Percentiles rank a stretch among this genome's conserved stretches.
Conservation (phyloP, 73 alveolate species). For the Tetrahymena elliotti region DNA sequence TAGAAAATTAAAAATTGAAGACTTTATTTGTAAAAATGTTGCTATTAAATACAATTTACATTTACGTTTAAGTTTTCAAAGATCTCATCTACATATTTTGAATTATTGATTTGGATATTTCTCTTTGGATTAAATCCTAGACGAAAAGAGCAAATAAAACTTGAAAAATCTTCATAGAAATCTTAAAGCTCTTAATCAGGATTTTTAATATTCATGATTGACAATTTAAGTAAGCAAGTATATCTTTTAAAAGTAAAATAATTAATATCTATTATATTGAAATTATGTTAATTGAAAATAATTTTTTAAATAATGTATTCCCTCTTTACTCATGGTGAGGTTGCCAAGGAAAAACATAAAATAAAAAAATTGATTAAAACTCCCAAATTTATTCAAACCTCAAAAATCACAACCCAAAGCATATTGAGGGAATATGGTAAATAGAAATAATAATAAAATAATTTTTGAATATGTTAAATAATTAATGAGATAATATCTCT, state of each 20-base stretch:
- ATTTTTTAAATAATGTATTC: no score
- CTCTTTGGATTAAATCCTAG: background rate
- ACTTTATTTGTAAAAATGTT: background rate
- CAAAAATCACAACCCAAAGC: no score
- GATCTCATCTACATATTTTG: background rate
- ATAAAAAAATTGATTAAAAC: no score
- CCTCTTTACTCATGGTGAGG: no score
- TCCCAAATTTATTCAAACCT: no score
- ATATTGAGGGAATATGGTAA: no score
- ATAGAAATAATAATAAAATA: no score
- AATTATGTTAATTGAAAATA: no score
- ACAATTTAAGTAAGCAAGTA: background rate
- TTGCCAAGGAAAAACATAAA: no score
- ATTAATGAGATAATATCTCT: no score
- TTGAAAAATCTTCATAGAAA: background rate
- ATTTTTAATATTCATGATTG: background rate
- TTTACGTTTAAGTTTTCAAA: background rate
- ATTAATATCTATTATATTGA: no score
- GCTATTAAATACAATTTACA: background rate
- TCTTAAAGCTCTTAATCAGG: background rate
- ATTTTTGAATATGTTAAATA: no score
- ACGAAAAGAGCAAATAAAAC: background rate
- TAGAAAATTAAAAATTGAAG: background rate
- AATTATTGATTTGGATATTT: background rate
- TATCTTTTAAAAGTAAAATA: background rate